phyloP scores from a whole-genome alignment of 139 green algal species.

The Zygnema cylindricum region DNA sequence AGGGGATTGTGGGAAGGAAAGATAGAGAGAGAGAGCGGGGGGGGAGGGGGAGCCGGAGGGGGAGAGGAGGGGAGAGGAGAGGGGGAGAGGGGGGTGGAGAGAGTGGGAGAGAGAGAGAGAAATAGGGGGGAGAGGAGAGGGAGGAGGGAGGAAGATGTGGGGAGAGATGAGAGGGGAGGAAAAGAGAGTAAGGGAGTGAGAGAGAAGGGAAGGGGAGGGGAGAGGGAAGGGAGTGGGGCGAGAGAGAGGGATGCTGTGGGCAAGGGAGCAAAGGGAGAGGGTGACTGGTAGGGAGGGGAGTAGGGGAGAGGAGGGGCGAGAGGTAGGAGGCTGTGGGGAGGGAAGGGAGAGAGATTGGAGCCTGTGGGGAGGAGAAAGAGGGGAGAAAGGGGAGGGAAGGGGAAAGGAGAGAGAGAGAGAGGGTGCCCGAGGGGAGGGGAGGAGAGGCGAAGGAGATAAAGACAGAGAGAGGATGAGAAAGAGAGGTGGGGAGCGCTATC shows the following conservation, averaged over 20 bases:
- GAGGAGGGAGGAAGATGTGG: neutral
- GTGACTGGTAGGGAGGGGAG: neutral
- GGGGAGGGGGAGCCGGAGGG: neutral
- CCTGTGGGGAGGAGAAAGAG: neutral
- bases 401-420: neutral
- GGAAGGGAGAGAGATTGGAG: too few relatives aligned
- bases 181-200: neutral
- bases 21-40: neutral
- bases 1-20: neutral
- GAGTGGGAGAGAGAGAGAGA: neutral
- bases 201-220: neutral
- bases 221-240: constrained; percentile 13
- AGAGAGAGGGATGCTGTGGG: neutral
- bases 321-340: neutral
- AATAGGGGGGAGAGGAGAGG: neutral
- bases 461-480: neutral
- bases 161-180: neutral
- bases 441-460: neutral
- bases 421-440: neutral
- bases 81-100: neutral
- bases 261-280: too few relatives aligned
- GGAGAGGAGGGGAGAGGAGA: neutral
- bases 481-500: too few relatives aligned
- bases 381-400: neutral
- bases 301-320: neutral